Percentiles rank a stretch among this genome's conserved stretches.
phyloP scores from a whole-genome alignment of 2,329 filamentous ascomycete species.

The Beauveria sp. region DNA sequence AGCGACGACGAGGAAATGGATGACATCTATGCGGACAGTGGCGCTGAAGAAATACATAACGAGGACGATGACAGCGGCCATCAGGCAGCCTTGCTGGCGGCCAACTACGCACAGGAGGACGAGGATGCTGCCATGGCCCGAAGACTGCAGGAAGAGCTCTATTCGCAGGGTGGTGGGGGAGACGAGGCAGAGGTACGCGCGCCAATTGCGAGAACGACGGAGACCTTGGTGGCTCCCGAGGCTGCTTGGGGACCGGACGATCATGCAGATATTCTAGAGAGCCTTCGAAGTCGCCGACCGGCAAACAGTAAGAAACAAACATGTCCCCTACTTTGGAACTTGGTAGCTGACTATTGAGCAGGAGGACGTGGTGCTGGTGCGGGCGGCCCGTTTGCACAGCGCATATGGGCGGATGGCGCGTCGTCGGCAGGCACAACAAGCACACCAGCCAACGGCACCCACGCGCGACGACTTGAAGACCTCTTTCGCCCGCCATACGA shows the following conservation, averaged over 20 bases:
- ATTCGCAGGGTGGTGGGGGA: constrained; percentile 43
- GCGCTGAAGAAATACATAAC: constrained; percentile 30
- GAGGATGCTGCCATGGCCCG: constrained; percentile 93
- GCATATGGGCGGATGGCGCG: constrained; percentile 29
- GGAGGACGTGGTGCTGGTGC: constrained; percentile 13
- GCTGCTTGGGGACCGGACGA: constrained; percentile 40
- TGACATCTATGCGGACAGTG: constrained; percentile 12
- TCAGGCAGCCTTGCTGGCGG: constrained; percentile 32
- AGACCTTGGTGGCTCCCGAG: constrained; percentile 75
- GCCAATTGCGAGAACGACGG: constrained; percentile 83
- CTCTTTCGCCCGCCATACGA: constrained; percentile 91
- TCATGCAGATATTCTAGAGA: constrained; percentile 55
- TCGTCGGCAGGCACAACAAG: constrained; percentile 13
- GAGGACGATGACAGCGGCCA: constrained; percentile 29
- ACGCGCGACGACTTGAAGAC: constrained; percentile 75
- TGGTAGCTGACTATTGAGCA: constrained; percentile 5
- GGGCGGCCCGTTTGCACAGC: constrained; percentile 31
- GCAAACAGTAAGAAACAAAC: constrained; percentile 22
- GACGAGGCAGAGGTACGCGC: constrained; percentile 65
- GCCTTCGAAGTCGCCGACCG: constrained; percentile 46
- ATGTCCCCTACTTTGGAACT: neutral
- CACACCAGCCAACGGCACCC: constrained; percentile 45
- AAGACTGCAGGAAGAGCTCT: constrained; percentile 86
- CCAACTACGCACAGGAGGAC: constrained; percentile 54
- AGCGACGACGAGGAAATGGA: constrained; percentile 57